phyloP scores from a whole-genome alignment of 176 grass and related monocot species.

The Alopecurus myosuroides region DNA sequence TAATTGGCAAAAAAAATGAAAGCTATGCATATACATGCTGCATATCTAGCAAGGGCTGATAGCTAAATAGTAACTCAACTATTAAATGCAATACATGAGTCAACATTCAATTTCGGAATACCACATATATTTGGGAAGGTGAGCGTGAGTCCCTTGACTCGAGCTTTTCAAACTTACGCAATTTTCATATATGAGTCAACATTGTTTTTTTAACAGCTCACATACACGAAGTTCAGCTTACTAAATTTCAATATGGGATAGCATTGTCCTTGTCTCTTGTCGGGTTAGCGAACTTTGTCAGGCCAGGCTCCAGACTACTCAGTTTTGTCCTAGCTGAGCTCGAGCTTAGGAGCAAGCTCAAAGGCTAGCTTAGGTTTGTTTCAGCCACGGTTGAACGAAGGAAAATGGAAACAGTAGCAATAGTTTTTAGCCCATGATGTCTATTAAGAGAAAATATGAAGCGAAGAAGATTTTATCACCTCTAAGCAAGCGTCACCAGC shows the following conservation, averaged over 20 bases:
- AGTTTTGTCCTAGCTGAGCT: not conserved
- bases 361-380: not conserved
- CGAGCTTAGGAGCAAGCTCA: not conserved
- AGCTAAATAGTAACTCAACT: no score
- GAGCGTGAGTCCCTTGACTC: not conserved
- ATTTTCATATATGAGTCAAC: not conserved
- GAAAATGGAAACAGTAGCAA: not conserved
- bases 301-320: not conserved
- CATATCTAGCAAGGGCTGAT: not conserved
- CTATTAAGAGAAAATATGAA: not conserved
- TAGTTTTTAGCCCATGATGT: not conserved
- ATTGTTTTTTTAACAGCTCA: not conserved
- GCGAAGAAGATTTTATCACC: slow-evolving; percentile 19
- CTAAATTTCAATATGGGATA: not conserved
- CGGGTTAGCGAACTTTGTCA: not conserved
- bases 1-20: not conserved
- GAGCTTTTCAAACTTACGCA: not conserved
- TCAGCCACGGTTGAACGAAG: not conserved
- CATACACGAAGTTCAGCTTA: not conserved
- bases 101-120: not conserved
- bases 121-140: not conserved
- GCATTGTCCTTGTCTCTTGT: not conserved
- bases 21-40: not conserved
- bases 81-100: no score
- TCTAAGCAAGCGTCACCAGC: slow-evolving; percentile 26